phyloP scores from a whole-genome alignment of 129 eudicot species.

The Ambrosia trifida region DNA sequence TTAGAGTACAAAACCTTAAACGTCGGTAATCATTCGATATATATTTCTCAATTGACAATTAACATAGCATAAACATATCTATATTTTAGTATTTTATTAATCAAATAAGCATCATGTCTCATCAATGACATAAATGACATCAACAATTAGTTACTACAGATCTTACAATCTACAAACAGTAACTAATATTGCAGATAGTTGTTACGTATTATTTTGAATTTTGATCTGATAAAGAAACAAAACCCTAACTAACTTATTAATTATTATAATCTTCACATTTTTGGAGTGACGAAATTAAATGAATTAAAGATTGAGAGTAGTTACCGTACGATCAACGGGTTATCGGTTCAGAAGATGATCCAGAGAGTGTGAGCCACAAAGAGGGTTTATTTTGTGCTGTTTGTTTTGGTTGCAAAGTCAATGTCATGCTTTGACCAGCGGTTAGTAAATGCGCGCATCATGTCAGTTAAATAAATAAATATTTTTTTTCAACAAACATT shows the following conservation, averaged over 20 bases:
- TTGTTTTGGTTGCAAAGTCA: constrained; percentile 5
- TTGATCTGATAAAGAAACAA: neutral
- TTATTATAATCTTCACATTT: neutral
- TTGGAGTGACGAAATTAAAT: neutral
- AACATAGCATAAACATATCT: neutral
- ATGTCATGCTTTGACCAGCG: neutral
- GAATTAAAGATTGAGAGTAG: neutral
- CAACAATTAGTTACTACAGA: neutral
- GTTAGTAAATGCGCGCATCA: constrained; percentile 1
- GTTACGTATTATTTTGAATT: too few relatives aligned
- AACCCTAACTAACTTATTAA: neutral
- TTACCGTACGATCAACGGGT: neutral
- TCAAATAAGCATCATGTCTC: neutral
- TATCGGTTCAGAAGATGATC: neutral
- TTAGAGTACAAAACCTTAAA: too few relatives aligned
- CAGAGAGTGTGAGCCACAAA: constrained; percentile 3
- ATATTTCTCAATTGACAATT: neutral
- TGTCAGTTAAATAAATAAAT: neutral
- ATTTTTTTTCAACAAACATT: too few relatives aligned
- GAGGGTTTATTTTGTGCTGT: neutral
- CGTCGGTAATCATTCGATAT: neutral
- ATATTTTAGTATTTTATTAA: neutral
- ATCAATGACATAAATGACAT: neutral
- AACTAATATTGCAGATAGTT: neutral
- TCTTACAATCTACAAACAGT: neutral